Conservation (phyloP, 192 early-diverging fungal species). For the Lobosporangium transversale region DNA sequence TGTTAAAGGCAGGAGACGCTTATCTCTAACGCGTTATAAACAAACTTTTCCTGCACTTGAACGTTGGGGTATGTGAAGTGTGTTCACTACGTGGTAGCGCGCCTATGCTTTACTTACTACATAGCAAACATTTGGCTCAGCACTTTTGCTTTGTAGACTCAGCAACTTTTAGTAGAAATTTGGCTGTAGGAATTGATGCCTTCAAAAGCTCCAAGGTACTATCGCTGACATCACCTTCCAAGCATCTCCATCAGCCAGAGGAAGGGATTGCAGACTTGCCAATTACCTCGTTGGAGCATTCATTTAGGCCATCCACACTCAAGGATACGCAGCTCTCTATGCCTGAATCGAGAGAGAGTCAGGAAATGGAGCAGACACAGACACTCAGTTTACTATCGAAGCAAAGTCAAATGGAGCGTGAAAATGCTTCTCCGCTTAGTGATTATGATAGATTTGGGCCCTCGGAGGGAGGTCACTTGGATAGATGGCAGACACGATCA, state of each 20-base stretch:
- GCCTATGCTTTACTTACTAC: too few relatives aligned
- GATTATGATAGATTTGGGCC: too few relatives aligned
- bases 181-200: conserved; percentile 24
- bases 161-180: neutral
- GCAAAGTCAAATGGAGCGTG: too few relatives aligned
- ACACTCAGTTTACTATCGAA: neutral
- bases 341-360: neutral
- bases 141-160: conserved; percentile 22
- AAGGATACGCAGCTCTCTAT: neutral
- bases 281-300: too few relatives aligned
- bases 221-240: neutral
- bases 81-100: too few relatives aligned
- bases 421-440: too few relatives aligned
- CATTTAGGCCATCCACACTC: too few relatives aligned
- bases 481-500: too few relatives aligned
- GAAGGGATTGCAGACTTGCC: conserved; percentile 22
- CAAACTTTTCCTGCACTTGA: conserved; percentile 19
- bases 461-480: too few relatives aligned
- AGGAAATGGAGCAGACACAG: neutral
- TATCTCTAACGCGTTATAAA: conserved; percentile 24
- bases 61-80: conserved; percentile 9
- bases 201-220: conserved; percentile 22
- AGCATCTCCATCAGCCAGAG: conserved; percentile 30
- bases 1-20: conserved; percentile 10
- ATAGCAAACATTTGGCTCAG: too few relatives aligned